These are phyloP conservation scores for Apiospora rasikravindrae DNA, from an alignment of 2,329 filamentous ascomycete genomes.

Conservation along the genomic window DNA sequence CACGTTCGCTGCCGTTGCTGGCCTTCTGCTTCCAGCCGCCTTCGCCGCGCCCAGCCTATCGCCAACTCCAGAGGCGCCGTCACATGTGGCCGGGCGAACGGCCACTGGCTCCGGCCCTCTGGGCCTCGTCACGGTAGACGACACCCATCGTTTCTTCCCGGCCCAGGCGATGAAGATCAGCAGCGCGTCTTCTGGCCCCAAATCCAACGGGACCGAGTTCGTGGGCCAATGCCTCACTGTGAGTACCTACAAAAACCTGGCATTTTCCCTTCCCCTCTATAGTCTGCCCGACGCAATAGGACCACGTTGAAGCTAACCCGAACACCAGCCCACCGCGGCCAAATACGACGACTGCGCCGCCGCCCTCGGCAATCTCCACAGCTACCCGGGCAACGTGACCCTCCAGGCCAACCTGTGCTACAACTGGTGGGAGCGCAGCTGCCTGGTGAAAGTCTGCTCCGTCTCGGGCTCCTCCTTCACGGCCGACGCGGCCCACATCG, in stretches of 20 bases:
- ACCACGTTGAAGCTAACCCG: background rate
- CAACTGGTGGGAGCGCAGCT: slow-evolving; percentile 15
- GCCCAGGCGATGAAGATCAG: background rate
- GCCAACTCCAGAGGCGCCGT: too few species aligned
- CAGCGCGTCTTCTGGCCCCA: background rate
- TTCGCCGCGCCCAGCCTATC: background rate
- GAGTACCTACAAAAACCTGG: background rate
- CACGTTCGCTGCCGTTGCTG: background rate
- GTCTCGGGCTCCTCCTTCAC: background rate
- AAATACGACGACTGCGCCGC: slow-evolving; percentile 5
- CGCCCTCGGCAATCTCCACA: background rate
- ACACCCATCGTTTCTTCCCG: background rate
- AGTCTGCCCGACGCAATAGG: too few species aligned
- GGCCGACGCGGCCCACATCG: background rate
- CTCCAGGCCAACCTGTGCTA: background rate
- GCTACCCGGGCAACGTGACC: background rate
- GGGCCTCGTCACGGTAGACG: background rate
- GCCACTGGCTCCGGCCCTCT: background rate
- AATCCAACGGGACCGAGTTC: background rate
- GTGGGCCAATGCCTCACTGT: background rate
- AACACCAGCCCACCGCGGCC: background rate
- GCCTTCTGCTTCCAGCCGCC: background rate
- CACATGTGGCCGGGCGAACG: background rate
- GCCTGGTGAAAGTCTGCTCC: slow-evolving; percentile 12
- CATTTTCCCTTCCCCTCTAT: background rate